Conservation (phyloP, 345 rosid species). For the Raphanus raphanistrum region DNA sequence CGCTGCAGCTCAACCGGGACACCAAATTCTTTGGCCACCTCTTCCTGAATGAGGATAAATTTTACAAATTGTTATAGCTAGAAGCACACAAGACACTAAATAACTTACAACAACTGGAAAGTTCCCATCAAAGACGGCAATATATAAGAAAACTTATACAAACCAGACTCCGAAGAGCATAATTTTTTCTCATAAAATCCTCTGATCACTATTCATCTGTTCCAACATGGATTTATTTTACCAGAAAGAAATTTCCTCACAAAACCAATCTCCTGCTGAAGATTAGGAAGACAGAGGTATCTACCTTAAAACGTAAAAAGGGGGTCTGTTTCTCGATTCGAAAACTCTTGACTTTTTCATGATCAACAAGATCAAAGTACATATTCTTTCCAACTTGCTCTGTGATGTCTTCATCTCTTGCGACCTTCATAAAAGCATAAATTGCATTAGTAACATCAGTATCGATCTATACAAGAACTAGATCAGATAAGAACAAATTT, state of each 20-base stretch:
- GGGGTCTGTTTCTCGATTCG: conserved; percentile 84
- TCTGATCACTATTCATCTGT: neutral
- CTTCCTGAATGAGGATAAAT: conserved; percentile 34
- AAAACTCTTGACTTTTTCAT: conserved; percentile 89
- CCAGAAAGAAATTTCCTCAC: neutral
- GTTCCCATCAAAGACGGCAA: neutral
- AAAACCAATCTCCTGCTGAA: neutral
- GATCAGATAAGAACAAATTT: conserved; percentile 10
- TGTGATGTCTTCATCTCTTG: conserved; percentile 77
- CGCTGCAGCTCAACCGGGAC: neutral
- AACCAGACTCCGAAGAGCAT: conserved; percentile 8
- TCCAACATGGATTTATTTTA: neutral
- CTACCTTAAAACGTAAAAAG: conserved; percentile 77
- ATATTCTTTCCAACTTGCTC: conserved; percentile 92
- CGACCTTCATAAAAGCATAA: conserved; percentile 43
- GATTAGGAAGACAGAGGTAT: conserved; percentile 7
- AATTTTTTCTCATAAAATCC: conserved; percentile 7
- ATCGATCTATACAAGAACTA: conserved; percentile 5
- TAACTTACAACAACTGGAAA: neutral
- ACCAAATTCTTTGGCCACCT: conserved; percentile 2
- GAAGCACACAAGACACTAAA: neutral
- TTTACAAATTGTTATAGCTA: neutral
- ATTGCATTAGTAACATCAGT: conserved; percentile 24
- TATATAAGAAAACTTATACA: neutral
- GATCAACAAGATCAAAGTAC: conserved; percentile 97